Evolutionary conservation across 192 early-diverging fungal species (phyloP), one percentile per base, ranked within the genome.

Genomic region (Coemansia sp.): DNA sequence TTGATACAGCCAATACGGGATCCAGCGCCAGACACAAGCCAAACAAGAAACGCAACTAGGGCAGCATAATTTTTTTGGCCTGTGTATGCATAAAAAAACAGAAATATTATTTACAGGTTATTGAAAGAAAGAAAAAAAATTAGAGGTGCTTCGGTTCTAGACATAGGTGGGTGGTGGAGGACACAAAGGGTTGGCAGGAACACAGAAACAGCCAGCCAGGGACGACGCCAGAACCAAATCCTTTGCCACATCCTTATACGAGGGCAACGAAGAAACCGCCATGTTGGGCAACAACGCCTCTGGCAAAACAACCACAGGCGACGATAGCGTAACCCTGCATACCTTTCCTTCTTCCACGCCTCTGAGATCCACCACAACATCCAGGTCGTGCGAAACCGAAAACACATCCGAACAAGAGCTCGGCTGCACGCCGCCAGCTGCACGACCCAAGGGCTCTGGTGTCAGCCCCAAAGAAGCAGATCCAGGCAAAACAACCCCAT

Each of bases 281-380:
- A 43, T 43, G 28, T n/a, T 48, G 57, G 22, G 4, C 7, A 43
- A 43, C 41, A 81, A 64, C 8, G 60, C 70, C 41, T 73, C 74
- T 8, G 79, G 79, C 33, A 81, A 51, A n/a, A 81, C 79, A 17
- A 76, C 41, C 32, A 76, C 79, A 0, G 58, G 64, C 22, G 71
- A 36, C 2, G 45, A 9, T 20, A 75, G 67, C 34, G 60, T 53
- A 32, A 76, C 52, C 11, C 67, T 64, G 15, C 38, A 14, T 33
- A 53, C 38, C 1, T 54, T 59, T 32, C 48, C 62, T 18, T 45
- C 48, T 12, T 2, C 12, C 62, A 11, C 39, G 5, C 68, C 70
- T 33, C 78, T 62, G n/a, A 75, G 73, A 22, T 62, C 57, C 4
- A 75, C 73, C 0, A 59, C 33, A 12, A 75, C 43, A 7, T 38